Evolutionary conservation across 495 filamentous ascomycete species (phyloP), one percentile per base, ranked within the genome.

Genomic region (Pyronema domesticum): DNA sequence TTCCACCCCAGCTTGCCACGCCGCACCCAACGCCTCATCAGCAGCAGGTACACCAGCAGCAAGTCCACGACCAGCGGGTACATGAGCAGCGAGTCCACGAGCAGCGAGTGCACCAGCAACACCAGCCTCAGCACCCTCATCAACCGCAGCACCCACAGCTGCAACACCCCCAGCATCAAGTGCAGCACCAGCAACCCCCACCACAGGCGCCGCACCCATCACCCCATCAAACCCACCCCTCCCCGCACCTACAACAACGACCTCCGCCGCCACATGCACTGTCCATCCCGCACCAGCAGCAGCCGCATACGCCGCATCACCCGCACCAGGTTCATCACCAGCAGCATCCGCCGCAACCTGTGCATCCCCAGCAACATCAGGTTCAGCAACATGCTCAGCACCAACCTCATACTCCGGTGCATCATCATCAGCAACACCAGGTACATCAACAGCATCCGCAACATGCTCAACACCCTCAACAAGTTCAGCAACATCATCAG

Each of bases 181-280:
- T 60, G 23, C 58, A 17, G 0, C 53, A 47, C 14, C 17, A n/a
- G 57, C 7, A 55, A 62, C 49, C 46, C 47, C 3, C 60, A 58
- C n/a, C n/a, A n/a, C n/a, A 36, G 54, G 51, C 17, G 51, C 55
- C 45, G 17, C 23, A 47, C 10, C 45, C 45, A 47, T 19, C 13
- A 47, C 45, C 23, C 42, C 56, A 59, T 56, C 60, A 37, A 50
- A 60, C 35, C 60, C 55, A 53, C 59, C 62, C 57, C 54, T 57
- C 13, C 57, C 14, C 60, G 11, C 61, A 62, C 18, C 40, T 57
- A 39, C 46, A 48, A 18, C 60, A 62, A 30, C 57, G 46, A 37
- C 57, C 60, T 18, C 60, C 50, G 3, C 8, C 60, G 6, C 55
- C 54, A 40, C 60, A 62, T 15, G 53, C 23, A 30, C 23, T 30